Evolutionary conservation across 2,329 filamentous ascomycete species (phyloP).

Genomic region (Chaetomium strumarium): DNA sequence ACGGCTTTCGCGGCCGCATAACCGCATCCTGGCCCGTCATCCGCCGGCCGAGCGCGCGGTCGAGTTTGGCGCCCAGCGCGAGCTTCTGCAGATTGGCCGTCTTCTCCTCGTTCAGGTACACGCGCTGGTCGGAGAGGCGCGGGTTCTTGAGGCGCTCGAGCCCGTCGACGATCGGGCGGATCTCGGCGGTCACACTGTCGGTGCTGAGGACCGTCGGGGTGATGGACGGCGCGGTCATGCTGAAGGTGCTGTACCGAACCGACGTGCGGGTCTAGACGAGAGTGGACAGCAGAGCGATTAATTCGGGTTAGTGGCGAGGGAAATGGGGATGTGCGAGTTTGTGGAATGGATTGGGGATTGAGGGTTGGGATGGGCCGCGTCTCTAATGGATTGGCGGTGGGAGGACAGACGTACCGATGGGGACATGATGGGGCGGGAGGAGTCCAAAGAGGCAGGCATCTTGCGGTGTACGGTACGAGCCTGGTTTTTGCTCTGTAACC

Average conservation of each 20-base stretch:
- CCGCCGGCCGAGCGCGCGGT: constrained; percentile 76
- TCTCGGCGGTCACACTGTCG: constrained; percentile 52
- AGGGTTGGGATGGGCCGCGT: neutral
- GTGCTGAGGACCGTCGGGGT: constrained; percentile 49
- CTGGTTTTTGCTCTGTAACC: neutral
- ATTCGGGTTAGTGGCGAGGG: constrained; percentile 12
- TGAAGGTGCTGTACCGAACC: constrained; percentile 55
- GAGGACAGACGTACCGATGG: constrained; percentile 47
- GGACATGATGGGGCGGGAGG: constrained; percentile 57
- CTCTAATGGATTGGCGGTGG: neutral
- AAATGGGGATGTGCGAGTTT: neutral
- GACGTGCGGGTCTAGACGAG: constrained; percentile 45
- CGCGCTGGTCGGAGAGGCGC: constrained; percentile 75
- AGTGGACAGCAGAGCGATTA: neutral
- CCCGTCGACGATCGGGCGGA: constrained; percentile 66
- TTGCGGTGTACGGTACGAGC: constrained; percentile 16
- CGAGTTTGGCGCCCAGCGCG: constrained; percentile 82
- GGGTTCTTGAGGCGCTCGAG: constrained; percentile 88
- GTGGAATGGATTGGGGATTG: neutral
- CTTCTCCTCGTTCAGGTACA: constrained; percentile 73
- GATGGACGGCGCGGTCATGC: constrained; percentile 51
- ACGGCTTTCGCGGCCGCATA: constrained; percentile 48
- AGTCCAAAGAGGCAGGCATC: constrained; percentile 56
- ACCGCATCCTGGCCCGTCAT: constrained; percentile 87
- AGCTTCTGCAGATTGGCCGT: constrained; percentile 77